Evolutionary conservation across 352 stramenopile species (phyloP).

Genomic region (Globisporangium viniferum): DNA sequence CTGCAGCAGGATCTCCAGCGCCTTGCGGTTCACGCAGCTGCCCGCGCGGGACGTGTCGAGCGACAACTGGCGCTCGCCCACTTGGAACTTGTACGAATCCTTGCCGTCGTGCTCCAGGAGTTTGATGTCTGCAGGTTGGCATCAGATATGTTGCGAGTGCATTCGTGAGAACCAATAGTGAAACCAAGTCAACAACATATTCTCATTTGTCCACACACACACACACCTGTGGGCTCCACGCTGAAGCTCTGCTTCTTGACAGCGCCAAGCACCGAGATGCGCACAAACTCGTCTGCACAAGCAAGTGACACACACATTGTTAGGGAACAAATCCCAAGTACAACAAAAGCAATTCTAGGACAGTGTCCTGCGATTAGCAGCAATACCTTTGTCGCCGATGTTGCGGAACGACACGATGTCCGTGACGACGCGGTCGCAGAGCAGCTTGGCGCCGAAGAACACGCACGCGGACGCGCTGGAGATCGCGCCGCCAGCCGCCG

Average conservation of each 20-base stretch:
- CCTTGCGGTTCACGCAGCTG: slow-evolving; percentile 54
- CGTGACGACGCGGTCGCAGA: slow-evolving; percentile 70
- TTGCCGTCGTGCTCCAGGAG: slow-evolving; percentile 48
- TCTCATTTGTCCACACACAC: slow-evolving; percentile 17
- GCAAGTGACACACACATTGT: not conserved
- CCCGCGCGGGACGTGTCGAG: slow-evolving; percentile 47
- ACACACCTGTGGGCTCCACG: slow-evolving; percentile 44
- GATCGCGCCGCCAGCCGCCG: slow-evolving; percentile 50
- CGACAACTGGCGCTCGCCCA: slow-evolving; percentile 47
- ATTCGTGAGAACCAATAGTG: not conserved
- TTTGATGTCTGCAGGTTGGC: slow-evolving; percentile 39
- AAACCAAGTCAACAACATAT: not conserved
- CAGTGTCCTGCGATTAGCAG: not conserved
- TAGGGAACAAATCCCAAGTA: not conserved
- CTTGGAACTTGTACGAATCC: slow-evolving; percentile 58
- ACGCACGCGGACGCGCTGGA: slow-evolving; percentile 60
- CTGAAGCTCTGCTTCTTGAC: slow-evolving; percentile 46
- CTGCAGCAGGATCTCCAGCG: slow-evolving; percentile 65
- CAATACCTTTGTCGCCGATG: slow-evolving; percentile 47
- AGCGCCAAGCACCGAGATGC: slow-evolving; percentile 44
- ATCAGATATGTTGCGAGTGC: slow-evolving; percentile 10
- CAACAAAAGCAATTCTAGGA: not conserved
- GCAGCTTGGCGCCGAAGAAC: slow-evolving; percentile 68
- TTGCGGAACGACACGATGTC: slow-evolving; percentile 64
- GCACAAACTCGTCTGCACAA: slow-evolving; percentile 43